These are phyloP conservation scores for Claviceps sp. DNA, from an alignment of 2,329 filamentous ascomycete species.

Conservation along the genomic window DNA sequence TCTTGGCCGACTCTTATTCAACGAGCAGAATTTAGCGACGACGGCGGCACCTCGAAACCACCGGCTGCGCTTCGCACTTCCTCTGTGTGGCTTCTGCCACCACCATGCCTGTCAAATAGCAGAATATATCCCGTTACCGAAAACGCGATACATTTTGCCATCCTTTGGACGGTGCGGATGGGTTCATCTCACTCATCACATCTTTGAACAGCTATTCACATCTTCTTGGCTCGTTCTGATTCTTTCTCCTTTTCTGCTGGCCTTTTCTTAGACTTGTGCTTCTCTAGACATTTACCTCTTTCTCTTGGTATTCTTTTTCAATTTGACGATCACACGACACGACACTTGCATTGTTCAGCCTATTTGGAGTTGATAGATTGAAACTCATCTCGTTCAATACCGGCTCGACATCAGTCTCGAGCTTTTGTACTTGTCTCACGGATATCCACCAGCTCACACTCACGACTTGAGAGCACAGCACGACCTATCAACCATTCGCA, in stretches of 20 bases:
- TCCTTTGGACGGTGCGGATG: conserved; percentile 14
- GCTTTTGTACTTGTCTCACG: background rate
- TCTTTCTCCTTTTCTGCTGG: conserved; percentile 15
- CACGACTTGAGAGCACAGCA: conserved; percentile 8
- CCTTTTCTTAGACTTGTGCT: conserved; percentile 25
- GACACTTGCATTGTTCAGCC: conserved; percentile 10
- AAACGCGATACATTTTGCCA: conserved; percentile 1
- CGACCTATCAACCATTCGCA: no score
- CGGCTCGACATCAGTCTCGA: background rate
- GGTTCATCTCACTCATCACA: conserved; percentile 7
- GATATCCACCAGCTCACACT: conserved; percentile 1
- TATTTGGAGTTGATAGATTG: conserved; percentile 9
- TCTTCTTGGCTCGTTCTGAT: conserved; percentile 6
- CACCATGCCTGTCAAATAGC: conserved; percentile 10
- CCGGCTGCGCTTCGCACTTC: conserved; percentile 1
- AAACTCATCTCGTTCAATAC: background rate
- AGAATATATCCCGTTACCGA: conserved; percentile 7
- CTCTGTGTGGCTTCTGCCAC: conserved; percentile 2
- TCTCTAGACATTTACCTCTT: conserved; percentile 22
- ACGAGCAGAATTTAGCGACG: conserved; percentile 1
- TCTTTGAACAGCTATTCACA: background rate
- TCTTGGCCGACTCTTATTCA: conserved; percentile 1
- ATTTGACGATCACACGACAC: conserved; percentile 4
- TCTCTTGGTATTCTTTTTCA: conserved; percentile 10
- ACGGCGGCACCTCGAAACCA: conserved; percentile 2